These are phyloP conservation scores for Pleurotus citrinopileatus DNA, from an alignment of 768 basidiomycete species.

Conservation along the genomic window DNA sequence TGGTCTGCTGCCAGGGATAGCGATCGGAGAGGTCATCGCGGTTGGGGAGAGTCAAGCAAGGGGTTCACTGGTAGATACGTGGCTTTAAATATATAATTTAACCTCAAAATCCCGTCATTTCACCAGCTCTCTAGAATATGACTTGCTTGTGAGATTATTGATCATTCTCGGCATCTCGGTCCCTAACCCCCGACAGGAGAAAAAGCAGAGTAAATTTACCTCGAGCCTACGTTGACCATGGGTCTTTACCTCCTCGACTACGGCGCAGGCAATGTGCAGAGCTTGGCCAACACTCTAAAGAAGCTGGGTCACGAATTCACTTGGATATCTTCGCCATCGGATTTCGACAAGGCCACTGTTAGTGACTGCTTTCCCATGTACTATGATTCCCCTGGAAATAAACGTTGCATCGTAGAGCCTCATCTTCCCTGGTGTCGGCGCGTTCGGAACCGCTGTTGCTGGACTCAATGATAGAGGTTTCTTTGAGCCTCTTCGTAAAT, in stretches of 20 bases:
- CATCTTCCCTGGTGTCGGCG: constrained; percentile 95
- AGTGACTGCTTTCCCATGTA: constrained; percentile 32
- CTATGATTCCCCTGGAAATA: constrained; percentile 10
- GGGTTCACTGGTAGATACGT: not conserved
- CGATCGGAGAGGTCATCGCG: constrained; percentile 48
- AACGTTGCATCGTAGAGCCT: constrained; percentile 61
- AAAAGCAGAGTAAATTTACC: constrained; percentile 10
- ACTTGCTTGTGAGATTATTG: not conserved
- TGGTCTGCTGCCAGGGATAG: constrained; percentile 32
- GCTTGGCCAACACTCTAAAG: constrained; percentile 87
- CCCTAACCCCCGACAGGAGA: not conserved
- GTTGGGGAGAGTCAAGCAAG: constrained; percentile 5
- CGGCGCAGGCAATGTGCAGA: constrained; percentile 93
- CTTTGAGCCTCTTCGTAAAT: constrained; percentile 74
- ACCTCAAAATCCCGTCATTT: too few relatives aligned
- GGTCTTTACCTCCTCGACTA: constrained; percentile 91
- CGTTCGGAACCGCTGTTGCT: constrained; percentile 84
- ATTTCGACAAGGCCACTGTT: constrained; percentile 88
- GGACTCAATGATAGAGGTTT: constrained; percentile 73
- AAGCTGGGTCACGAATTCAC: constrained; percentile 83
- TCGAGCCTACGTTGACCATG: not conserved
- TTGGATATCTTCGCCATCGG: constrained; percentile 80
- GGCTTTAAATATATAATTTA: not conserved
- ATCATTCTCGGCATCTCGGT: constrained; percentile 4
- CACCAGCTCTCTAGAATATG: too few relatives aligned